phyloP scores from a whole-genome alignment of 2,329 filamentous ascomycete genomes.

The Fusarium oligoseptatum region DNA sequence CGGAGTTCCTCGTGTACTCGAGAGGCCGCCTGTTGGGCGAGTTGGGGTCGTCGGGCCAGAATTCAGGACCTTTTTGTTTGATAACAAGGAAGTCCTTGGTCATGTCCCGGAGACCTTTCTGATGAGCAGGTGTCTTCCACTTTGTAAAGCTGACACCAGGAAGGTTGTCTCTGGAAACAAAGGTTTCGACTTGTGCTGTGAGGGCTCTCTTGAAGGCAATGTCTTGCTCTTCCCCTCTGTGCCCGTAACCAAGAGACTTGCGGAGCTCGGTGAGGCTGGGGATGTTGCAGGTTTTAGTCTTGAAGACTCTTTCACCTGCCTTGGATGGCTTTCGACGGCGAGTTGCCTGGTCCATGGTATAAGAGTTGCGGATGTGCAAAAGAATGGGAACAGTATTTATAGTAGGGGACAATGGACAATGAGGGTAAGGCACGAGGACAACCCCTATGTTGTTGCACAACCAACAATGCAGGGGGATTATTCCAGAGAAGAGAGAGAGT shows the following conservation, averaged over 20 bases:
- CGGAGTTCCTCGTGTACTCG: conserved; percentile 27
- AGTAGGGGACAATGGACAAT: neutral
- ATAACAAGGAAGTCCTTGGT: conserved; percentile 28
- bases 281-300: conserved; percentile 15
- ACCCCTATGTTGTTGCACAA: neutral
- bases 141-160: conserved; percentile 13
- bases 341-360: conserved; percentile 6
- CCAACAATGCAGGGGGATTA: neutral
- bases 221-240: conserved; percentile 10
- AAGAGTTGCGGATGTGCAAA: neutral
- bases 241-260: conserved; percentile 32
- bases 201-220: conserved; percentile 35
- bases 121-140: conserved; percentile 30
- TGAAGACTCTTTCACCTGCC: conserved; percentile 7
- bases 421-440: neutral
- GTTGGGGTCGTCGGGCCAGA: conserved; percentile 31
- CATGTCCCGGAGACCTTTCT: conserved; percentile 35
- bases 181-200: conserved; percentile 5
- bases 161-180: conserved; percentile 10
- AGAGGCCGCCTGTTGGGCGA: neutral
- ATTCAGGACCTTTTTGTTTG: conserved; percentile 28
- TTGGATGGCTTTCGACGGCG: neutral
- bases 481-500: neutral
- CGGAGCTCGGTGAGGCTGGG: conserved; percentile 35
- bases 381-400: neutral